Evolutionary conservation across 108 stramenopile genomes (phyloP), one percentile per base, ranked within the genome.

Genomic region (Cyclotella atomus): DNA sequence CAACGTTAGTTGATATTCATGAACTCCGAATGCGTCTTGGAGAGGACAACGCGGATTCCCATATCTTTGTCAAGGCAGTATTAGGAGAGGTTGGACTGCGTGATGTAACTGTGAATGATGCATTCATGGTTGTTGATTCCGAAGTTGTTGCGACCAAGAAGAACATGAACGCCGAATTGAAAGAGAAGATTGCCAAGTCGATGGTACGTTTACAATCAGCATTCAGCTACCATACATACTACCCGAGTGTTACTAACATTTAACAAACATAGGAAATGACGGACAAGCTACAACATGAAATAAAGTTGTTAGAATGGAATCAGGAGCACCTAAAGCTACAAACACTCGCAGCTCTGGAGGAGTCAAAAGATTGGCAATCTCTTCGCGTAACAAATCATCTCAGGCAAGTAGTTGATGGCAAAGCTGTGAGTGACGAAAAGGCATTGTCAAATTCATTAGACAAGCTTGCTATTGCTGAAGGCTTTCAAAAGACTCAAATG

Each of bases 361-460:
- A 49, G 47, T 49, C 47, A 9, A 49, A 49, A 49, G 47, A 49
- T 19, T 49, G 47, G 47, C 47, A 49, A 17, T 17, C 9, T 9
- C 47, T 49, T 17, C 9, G n/a, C 4, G 47, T 49, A n/a, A 49
- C 10, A 9, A 49, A n/a, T 49, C 47, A 49, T 19, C 47, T 49
- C n/a, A 9, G 47, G n/a, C 47, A 49, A 49, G n/a, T 19, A 49
- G 47, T 49, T n/a, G n/a, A 49, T 49, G 47, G 47, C 4, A 49
- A 9, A 4, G 47, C 47, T 17, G 47, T 49, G n/a, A n/a, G 17
- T 17, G 47, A 49, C 9, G 47, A 49, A 4, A 49, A 12, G 4
- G 47, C 47, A 49, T 49, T 49, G 47, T 17, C 47, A 49, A 49
- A 49, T 49, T 49, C 47, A 4, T 49, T 49, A n/a, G 47, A 49